Evolutionary conservation across 306 rosid genomes (phyloP), one percentile per base, ranked within the genome.

Genomic region (Dryas octopetala): DNA sequence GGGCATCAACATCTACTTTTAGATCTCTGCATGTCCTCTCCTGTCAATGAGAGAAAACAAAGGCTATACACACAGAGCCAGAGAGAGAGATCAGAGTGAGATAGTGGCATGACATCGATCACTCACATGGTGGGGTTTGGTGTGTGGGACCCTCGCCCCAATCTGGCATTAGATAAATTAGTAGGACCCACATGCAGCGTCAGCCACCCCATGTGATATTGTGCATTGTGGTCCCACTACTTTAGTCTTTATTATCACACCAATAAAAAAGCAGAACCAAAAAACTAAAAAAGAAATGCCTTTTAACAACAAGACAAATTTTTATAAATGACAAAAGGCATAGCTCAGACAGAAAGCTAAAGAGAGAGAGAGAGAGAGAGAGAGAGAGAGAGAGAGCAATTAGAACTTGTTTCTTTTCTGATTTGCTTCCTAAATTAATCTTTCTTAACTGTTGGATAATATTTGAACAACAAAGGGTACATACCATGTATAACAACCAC

Each of bases 151-250:
- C 98, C 96, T 78, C 46, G 9, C 40, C 68, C 73, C 85, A 83
- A 82, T 76, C 91, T 84, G 88, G 85, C 91, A 76, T 67, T 70
- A 82, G 80, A 82, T 89, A 83, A 81, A 85, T 83, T 67, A 8
- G 46, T 15, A 14, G 78, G 87, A 53, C 87, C 91, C 86, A 62
- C 77, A 9, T 17, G 82, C 81, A 51, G 83, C 85, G 91, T 89
- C 91, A 86, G 92, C 85, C 75, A n/a, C 50, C 80, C 89, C 92
- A 91, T 91, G 94, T 89, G 94, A 87, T 58, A 66, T 48, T 62
- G 80, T 64, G 86, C 80, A 0, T 48, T 66, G 86, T 76, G 91
- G 91, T 45, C 73, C 76, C 77, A 81, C 41, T 43, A 38, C 62
- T 76, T 10, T 11, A 26, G 14, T 23, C 23, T 16, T 17, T 48